Evolutionary conservation across 495 filamentous ascomycete species (phyloP), one percentile per base, ranked within the genome.

Genomic region (Hypoxylon trugodes): DNA sequence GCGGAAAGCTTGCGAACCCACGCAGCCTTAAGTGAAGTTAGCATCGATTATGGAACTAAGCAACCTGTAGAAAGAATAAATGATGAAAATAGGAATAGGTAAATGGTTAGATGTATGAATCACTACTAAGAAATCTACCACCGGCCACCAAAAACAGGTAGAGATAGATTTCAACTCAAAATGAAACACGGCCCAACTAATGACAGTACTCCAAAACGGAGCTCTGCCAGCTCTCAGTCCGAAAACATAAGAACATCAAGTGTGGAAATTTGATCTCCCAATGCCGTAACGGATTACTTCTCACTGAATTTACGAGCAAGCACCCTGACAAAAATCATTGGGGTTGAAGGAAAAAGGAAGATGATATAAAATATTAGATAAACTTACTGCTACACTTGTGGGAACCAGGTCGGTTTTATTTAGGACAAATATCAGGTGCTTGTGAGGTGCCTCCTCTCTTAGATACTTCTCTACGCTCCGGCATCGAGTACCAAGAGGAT

Each of bases 71-170:
- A n/a, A 47, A 47, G 38, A 47, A 41, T 26, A 57, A n/a, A 35
- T 18, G 68, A 19, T 18, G 50, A 61, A 54, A 16, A 66, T 18
- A 15, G 19, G 6, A 16, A 8, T n/a, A n/a, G n/a, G n/a, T n/a
- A n/a, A n/a, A n/a, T n/a, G n/a, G n/a, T n/a, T n/a, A n/a, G n/a
- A 90, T 98, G 94, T 98, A 85, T 96, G 93, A 89, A 88, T 90
- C 92, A 89, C 90, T 89, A 96, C 94, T 98, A 98, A 96, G 95
- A 97, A 89, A 78, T 85, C 84, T 82, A 81, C 88, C 86, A 94
- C 80, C 55, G 71, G 71, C 73, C 68, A 74, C 75, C 73, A 74
- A 16, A 53, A 43, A 73, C 53, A 65, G 71, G 76, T 61, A 70
- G 77, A 75, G 78, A 75, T 74, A 84, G 85, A 81, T 75, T 86